Evolutionary conservation across 441 rosid species (phyloP).

Genomic region (Bocquillonia castaneifolia): DNA sequence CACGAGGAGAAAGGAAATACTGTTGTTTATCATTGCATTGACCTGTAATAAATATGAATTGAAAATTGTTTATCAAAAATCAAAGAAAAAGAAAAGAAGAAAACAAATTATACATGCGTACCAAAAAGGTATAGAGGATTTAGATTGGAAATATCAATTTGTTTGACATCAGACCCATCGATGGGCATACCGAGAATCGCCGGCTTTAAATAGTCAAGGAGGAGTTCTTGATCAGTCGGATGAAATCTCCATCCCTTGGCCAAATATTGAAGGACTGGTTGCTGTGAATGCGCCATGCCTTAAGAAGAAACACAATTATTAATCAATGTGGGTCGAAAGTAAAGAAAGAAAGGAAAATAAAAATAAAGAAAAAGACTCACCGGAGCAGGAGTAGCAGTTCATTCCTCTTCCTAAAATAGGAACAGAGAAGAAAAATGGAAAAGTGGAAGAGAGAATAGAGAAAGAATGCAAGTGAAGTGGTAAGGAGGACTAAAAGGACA

Average conservation of each 20-base stretch:
- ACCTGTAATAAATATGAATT: not conserved
- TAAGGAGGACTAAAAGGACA: too few relatives aligned
- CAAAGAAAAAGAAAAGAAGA: not conserved
- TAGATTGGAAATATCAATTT: not conserved
- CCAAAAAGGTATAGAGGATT: not conserved
- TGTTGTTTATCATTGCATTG: too few relatives aligned
- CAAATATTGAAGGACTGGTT: not conserved
- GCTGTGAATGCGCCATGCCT: not conserved
- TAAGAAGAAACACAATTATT: not conserved
- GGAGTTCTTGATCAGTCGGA: slow-evolving; percentile 40
- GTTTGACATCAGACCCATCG: slow-evolving; percentile 9
- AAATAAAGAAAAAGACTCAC: not conserved
- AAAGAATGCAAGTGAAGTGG: too few relatives aligned
- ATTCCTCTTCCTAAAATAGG: too few relatives aligned
- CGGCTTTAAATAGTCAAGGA: slow-evolving; percentile 21
- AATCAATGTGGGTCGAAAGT: not conserved
- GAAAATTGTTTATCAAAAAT: not conserved
- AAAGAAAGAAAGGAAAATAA: not conserved
- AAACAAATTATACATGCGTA: not conserved
- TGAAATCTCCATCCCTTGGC: slow-evolving; percentile 33
- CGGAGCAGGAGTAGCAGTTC: not conserved
- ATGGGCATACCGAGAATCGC: slow-evolving; percentile 19
- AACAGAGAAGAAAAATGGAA: too few relatives aligned
- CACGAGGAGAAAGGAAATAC: not conserved
- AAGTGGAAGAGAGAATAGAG: too few relatives aligned